Evolutionary conservation across 1,139 yeast species (phyloP).

Genomic region (Taiozyma sp.): DNA sequence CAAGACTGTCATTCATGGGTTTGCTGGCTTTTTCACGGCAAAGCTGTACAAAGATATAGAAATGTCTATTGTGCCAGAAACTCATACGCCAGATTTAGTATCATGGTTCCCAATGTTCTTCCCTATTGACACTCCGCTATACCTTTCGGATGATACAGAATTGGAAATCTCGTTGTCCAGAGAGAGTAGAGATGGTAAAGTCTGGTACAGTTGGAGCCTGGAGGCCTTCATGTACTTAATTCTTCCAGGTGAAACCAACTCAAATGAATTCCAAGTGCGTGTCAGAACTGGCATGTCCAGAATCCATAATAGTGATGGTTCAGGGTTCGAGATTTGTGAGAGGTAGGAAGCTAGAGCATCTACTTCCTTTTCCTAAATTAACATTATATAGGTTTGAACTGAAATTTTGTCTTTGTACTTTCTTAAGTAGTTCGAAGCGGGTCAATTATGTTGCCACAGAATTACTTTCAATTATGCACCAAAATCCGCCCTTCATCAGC

Average conservation of each 20-base stretch:
- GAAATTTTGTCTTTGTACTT: too few species aligned
- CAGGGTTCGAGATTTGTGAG: constrained; percentile 27
- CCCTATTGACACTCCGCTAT: constrained; percentile 52
- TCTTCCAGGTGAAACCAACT: constrained; percentile 23
- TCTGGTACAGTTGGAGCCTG: constrained; percentile 75
- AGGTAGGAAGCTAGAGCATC: too few species aligned
- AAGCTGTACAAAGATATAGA: constrained; percentile 51
- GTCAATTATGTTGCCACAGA: neutral
- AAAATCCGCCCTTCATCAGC: neutral
- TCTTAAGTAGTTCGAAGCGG: too few species aligned
- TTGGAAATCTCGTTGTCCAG: constrained; percentile 42
- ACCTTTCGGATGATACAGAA: constrained; percentile 46
- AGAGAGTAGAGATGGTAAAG: constrained; percentile 31
- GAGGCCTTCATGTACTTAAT: constrained; percentile 43
- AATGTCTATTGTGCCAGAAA: constrained; percentile 50
- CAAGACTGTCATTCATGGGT: constrained; percentile 58
- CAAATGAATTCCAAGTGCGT: constrained; percentile 33
- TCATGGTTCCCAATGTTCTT: constrained; percentile 77
- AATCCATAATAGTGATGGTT: constrained; percentile 40
- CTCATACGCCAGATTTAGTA: constrained; percentile 47
- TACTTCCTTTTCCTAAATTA: too few species aligned
- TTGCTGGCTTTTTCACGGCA: constrained; percentile 72
- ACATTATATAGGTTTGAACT: too few species aligned
- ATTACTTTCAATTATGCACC: neutral
- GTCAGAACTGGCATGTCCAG: constrained; percentile 38